phyloP scores from a whole-genome alignment of 2,329 filamentous ascomycete species.

The Hypoxylon sp. region DNA sequence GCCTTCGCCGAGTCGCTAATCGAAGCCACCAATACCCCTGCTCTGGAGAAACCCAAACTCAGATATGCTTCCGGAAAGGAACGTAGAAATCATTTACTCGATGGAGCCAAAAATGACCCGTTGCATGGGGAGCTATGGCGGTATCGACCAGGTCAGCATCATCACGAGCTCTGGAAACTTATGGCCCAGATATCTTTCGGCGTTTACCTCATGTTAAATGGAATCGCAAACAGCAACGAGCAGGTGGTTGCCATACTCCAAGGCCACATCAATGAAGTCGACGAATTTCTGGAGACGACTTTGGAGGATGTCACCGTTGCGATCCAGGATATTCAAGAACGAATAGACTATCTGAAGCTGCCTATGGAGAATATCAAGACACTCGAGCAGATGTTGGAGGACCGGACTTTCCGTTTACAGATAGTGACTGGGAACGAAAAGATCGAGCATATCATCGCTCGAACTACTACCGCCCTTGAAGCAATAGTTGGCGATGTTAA shows the following conservation, averaged over 20 bases:
- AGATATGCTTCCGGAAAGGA: slow-evolving; percentile 64
- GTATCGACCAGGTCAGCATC: slow-evolving; percentile 75
- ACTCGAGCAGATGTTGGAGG: slow-evolving; percentile 88
- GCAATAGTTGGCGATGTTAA: slow-evolving; percentile 81
- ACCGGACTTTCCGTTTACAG: slow-evolving; percentile 80
- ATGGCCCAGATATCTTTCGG: slow-evolving; percentile 94
- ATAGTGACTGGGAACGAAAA: slow-evolving; percentile 88
- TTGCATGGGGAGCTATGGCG: slow-evolving; percentile 80
- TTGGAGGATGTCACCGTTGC: slow-evolving; percentile 86
- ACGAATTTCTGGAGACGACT: slow-evolving; percentile 86
- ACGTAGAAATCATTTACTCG: slow-evolving; percentile 73
- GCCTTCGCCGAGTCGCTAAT: slow-evolving; percentile 84
- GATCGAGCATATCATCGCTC: slow-evolving; percentile 87
- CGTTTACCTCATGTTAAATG: slow-evolving; percentile 84
- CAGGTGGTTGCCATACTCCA: slow-evolving; percentile 91
- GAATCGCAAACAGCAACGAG: slow-evolving; percentile 85
- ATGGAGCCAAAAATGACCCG: slow-evolving; percentile 72
- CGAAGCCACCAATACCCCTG: slow-evolving; percentile 68
- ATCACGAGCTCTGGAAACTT: slow-evolving; percentile 90
- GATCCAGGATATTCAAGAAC: slow-evolving; percentile 78
- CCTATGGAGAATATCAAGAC: slow-evolving; percentile 83
- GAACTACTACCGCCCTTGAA: slow-evolving; percentile 78
- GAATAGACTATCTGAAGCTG: slow-evolving; percentile 80
- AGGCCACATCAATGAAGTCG: slow-evolving; percentile 91
- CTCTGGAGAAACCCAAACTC: slow-evolving; percentile 60